A percentile compares a stretch with the other conserved stretches of the same genome.
phyloP scores from a whole-genome alignment of 2,329 filamentous ascomycete genomes.

The Cladophialophora yegresii region DNA sequence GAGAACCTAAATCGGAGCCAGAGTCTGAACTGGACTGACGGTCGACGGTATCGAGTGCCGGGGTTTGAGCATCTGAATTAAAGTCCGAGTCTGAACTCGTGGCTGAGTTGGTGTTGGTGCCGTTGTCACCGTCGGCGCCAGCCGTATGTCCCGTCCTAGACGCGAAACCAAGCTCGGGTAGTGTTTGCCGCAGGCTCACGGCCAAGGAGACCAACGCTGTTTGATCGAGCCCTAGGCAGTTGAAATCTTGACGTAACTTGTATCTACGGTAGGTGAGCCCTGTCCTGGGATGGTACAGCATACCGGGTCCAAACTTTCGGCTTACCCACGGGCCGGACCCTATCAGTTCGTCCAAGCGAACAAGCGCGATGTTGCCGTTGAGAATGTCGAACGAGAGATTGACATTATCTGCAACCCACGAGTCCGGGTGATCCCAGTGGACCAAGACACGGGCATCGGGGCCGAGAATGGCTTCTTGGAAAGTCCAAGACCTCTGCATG shows the following conservation, averaged over 20 bases:
- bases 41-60: neutral
- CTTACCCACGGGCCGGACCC: neutral
- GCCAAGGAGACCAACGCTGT: neutral
- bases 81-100: neutral
- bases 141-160: neutral
- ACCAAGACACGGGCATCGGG: neutral
- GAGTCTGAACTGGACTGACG: neutral
- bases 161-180: neutral
- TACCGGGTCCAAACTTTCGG: neutral
- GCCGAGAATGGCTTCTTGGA: conserved; percentile 5
- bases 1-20: neutral
- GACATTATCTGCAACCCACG: neutral
- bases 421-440: neutral
- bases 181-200: neutral
- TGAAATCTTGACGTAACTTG: neutral
- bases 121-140: neutral
- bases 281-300: neutral
- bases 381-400: neutral
- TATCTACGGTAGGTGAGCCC: neutral
- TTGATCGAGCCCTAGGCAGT: neutral
- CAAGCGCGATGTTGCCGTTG: neutral
- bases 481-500: conserved; percentile 1
- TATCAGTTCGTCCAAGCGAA: neutral
- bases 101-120: neutral
- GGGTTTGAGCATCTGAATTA: neutral